phyloP scores from a whole-genome alignment of 805 yeast genomes.

The Candida pseudoglaebosa region DNA sequence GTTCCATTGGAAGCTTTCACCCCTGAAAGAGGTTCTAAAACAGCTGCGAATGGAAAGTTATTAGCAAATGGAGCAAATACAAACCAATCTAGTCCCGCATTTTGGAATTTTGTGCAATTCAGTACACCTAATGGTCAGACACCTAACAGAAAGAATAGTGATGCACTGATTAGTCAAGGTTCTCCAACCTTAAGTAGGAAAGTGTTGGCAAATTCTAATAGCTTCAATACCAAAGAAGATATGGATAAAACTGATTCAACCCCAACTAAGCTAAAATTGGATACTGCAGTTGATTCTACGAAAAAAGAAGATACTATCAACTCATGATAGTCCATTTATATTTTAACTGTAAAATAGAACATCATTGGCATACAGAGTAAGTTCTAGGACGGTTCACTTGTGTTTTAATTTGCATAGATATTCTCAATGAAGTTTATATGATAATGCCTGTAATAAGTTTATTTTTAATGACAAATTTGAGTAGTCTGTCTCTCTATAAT shows the following conservation, averaged over 20 bases:
- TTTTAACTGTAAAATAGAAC: neutral
- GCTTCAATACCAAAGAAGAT: slow-evolving; percentile 11
- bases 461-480: too few species aligned
- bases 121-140: slow-evolving; percentile 45
- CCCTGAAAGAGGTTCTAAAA: slow-evolving; percentile 40
- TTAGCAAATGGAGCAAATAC: slow-evolving; percentile 22
- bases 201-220: slow-evolving; percentile 11
- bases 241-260: slow-evolving; percentile 14
- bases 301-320: slow-evolving; percentile 4
- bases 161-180: slow-evolving; percentile 33
- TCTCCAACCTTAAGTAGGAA: slow-evolving; percentile 39
- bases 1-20: slow-evolving; percentile 42
- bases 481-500: neutral
- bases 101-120: slow-evolving; percentile 89
- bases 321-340: neutral
- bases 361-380: neutral
- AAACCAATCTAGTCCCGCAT: slow-evolving; percentile 76
- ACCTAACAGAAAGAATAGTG: slow-evolving; percentile 36
- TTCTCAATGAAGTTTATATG: neutral
- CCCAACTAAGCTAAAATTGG: slow-evolving; percentile 14
- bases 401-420: neutral
- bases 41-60: slow-evolving; percentile 17
- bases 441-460: too few species aligned
- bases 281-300: neutral
- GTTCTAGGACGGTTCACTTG: neutral